Base-by-base conservation (phyloP, 495 filamentous ascomycete species). In the Aspergillus indologenus region DNA sequence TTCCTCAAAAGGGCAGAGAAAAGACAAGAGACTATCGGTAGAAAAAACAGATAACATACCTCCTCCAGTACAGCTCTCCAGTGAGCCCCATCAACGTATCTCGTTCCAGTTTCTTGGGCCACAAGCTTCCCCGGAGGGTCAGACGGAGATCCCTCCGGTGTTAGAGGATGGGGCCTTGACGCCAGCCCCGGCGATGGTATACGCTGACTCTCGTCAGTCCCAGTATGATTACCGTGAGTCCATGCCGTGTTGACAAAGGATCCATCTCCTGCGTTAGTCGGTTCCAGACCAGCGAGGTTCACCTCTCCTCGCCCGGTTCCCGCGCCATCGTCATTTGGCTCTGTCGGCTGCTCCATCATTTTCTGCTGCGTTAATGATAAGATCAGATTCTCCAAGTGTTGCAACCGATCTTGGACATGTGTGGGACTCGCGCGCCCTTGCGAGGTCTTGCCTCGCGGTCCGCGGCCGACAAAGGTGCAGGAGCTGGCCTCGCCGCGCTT, bases 41-140 rank as follows among this genome's bases (percentile, higher is more conserved):
- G 15, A 45, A 51, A 44, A 60, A 53, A 43, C 42, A 57, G 45
- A 21, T 5, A 31, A 70, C 76, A 29, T 42, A 82, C 80, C 66
- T 83, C 79, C 53, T 79, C 74, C 5, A 81, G 63, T 47, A 83
- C 79, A 19, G 78, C 74, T 42, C 77, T 76, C 80, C 79, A 83
- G 59, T 81, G 72, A 2, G 72, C 71, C 24, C 72, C 67, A 49
- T 83, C 76, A 21, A 83, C 75, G 62, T 83, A 82, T 40, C 70
- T 75, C 15, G 72, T 72, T 12, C 73, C 76, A 8, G 70, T 68
- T 14, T 75, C 58, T 20, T 75, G 68, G 26, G 96, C 88, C 61
- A 88, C 87, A 64, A 97, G 78, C 45, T 88, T 82, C 11, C 92
- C 92, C 29, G 92, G 78, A 11, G 85, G 87, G 19, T 53, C 57